Base-by-base conservation (phyloP, 2,329 filamentous ascomycete genomes). In the Penicillium capsulatum region DNA sequence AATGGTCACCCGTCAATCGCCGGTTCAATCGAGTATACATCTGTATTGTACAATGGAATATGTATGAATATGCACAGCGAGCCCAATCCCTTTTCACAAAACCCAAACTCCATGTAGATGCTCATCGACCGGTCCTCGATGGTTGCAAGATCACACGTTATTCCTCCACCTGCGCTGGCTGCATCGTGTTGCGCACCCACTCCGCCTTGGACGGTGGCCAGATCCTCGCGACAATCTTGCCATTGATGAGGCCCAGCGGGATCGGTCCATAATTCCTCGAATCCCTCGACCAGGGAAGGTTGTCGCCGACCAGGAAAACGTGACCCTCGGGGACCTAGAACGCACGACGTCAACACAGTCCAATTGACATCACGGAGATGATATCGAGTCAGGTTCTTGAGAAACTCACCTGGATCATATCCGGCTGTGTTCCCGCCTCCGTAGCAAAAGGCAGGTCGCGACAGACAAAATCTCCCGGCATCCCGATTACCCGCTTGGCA, bases 231-330 rank as follows among this genome's bases (percentile, higher is more conserved):
- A 91, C 67, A 2, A 92, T 81, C 62, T 94, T 97, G 32, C 89
- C 89, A 54, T 77, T 81, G 31, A 98, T 78, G 48, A 98, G 69
- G 2, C 80, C 91, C 58, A 98, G 69, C 1, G 92, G 92, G 17
- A 98, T 63, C 0, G 92, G 88, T 0, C 92, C 92, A 68, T 84
- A 95, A 28, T 81, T 73, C 46, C 92, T 80, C 30, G 89, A 96
- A 69, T 98, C 92, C 49, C 87, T 73, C 16, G 89, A 96, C 56
- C 79, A 84, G 3, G 80, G 74, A 45, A 95, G 60, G 64, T 97
- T 97, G 65, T 98, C 92, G 2, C 92, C 92, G 2, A 81, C 79
- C 5, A 96, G 71, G 80, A 88, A 97, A 57, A 89, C 94, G 71
- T 98, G 92, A 1, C 92, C 92, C 58, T 85, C 74, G 0, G 92